Evolutionary conservation across 228 moss, liverwort and hornwort species (phyloP).

Genomic region (Sphagnum magellanicum): DNA sequence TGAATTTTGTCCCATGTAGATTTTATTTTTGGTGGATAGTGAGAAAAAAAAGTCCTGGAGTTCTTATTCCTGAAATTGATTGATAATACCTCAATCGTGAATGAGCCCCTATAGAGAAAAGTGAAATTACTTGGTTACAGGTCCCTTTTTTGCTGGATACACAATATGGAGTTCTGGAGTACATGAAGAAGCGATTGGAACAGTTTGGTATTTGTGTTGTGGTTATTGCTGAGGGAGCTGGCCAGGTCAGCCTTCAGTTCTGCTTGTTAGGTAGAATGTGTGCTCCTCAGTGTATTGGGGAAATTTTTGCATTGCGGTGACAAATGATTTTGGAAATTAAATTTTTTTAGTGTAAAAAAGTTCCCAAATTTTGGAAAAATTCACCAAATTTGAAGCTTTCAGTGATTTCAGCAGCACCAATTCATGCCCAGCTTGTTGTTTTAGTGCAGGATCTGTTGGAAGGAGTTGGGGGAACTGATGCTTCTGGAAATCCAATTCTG

Average conservation of each 20-base stretch:
- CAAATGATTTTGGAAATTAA: no score
- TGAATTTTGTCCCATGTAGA: no score
- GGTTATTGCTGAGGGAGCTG: conserved; percentile 86
- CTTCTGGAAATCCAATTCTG: conserved; percentile 82
- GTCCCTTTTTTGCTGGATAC: conserved; percentile 66
- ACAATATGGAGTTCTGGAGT: conserved; percentile 66
- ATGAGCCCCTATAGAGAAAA: no score
- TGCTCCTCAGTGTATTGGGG: not conserved
- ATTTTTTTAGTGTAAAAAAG: no score
- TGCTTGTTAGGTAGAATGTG: not conserved
- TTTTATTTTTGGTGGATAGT: no score
- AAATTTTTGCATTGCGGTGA: not conserved
- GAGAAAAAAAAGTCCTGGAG: no score
- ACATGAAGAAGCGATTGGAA: conserved; percentile 68
- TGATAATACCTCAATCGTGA: no score
- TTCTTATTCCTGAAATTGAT: no score
- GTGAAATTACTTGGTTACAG: conserved; percentile 18
- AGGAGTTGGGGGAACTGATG: conserved; percentile 71
- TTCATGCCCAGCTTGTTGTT: not conserved
- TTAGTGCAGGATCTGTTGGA: conserved; percentile 72
- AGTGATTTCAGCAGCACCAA: no score
- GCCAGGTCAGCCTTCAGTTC: conserved; percentile 40
- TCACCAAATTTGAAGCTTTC: no score
- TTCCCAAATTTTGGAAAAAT: no score
- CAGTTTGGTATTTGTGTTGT: conserved; percentile 82